These are phyloP conservation scores for Aureobasidium sp. DNA, from an alignment of 2,329 filamentous ascomycete species.

Conservation along the genomic window DNA sequence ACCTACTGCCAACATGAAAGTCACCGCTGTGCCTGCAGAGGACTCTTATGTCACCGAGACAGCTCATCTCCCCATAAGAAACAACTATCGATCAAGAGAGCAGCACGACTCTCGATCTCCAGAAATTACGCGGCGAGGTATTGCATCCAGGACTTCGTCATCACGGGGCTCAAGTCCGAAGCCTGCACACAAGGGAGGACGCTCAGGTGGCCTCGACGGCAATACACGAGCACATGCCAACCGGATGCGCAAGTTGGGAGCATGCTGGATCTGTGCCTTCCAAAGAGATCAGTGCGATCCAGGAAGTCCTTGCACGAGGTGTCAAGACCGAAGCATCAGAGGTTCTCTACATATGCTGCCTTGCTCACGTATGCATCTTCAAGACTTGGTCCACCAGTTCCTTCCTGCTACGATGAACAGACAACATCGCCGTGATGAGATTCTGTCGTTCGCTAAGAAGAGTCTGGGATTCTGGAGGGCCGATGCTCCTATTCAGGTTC, in stretches of 20 bases:
- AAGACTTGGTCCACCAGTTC: conserved; percentile 35
- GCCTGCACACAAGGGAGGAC: background rate
- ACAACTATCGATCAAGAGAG: background rate
- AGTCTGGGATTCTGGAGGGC: conserved; percentile 28
- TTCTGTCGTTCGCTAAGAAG: conserved; percentile 33
- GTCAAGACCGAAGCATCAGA: conserved; percentile 27
- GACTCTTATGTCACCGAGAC: background rate
- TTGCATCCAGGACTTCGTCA: background rate
- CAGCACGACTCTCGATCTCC: background rate
- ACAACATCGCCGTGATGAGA: background rate
- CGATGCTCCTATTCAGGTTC: conserved; percentile 30
- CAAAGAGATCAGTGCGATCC: conserved; percentile 30
- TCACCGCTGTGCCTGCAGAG: background rate
- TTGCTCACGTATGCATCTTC: conserved; percentile 38
- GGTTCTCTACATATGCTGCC: conserved; percentile 32
- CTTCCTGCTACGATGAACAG: conserved; percentile 26
- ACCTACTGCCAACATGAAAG: background rate
- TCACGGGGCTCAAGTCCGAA: background rate
- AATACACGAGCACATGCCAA: conserved; percentile 33
- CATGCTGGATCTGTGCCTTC: conserved; percentile 41
- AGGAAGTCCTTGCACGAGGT: conserved; percentile 22
- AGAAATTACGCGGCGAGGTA: background rate
- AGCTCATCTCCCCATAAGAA: background rate
- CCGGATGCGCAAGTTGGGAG: conserved; percentile 37
- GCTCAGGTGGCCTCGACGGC: conserved; percentile 27